Conservation (phyloP, 2,329 filamentous ascomycete genomes). For the Stenocarpella maydis region DNA sequence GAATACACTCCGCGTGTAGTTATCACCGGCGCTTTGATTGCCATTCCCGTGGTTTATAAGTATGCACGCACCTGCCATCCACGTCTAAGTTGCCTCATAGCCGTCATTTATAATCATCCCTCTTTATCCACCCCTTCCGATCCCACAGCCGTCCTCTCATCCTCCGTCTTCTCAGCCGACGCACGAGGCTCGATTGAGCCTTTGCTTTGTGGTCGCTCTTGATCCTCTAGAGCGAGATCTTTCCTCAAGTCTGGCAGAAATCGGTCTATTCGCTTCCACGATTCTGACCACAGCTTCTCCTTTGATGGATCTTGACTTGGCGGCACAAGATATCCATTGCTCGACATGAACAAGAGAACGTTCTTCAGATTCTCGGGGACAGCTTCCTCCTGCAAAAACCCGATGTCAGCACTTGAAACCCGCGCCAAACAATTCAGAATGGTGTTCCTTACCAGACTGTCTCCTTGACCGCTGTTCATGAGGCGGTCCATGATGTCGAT, state of each 20-base stretch:
- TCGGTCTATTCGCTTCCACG: constrained; percentile 71
- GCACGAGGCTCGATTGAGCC: constrained; percentile 13
- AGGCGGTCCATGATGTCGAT: constrained; percentile 94
- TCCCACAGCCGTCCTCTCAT: constrained; percentile 12
- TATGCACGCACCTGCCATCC: constrained; percentile 6
- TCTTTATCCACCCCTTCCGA: constrained; percentile 11
- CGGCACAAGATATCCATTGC: constrained; percentile 82
- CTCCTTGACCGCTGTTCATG: constrained; percentile 94
- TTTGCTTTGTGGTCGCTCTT: constrained; percentile 34
- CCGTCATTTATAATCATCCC: constrained; percentile 1
- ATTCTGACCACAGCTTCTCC: constrained; percentile 68
- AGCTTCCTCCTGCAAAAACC: constrained; percentile 77
- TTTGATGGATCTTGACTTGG: constrained; percentile 66
- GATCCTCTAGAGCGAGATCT: constrained; percentile 63
- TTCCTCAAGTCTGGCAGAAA: constrained; percentile 68
- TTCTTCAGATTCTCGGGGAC: constrained; percentile 97
- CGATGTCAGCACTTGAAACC: constrained; percentile 26
- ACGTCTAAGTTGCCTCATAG: constrained; percentile 14
- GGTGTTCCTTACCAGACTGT: constrained; percentile 76
- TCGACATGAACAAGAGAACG: constrained; percentile 93
- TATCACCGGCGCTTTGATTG: constrained; percentile 5
- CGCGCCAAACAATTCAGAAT: not conserved
- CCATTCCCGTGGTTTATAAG: constrained; percentile 22
- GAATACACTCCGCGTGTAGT: not conserved
- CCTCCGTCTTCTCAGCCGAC: constrained; percentile 22